A percentile compares a stretch with the other conserved stretches of the same genome.
phyloP scores from a whole-genome alignment of 2,329 filamentous ascomycete genomes.

The Coniosporium tulheliwenetii region DNA sequence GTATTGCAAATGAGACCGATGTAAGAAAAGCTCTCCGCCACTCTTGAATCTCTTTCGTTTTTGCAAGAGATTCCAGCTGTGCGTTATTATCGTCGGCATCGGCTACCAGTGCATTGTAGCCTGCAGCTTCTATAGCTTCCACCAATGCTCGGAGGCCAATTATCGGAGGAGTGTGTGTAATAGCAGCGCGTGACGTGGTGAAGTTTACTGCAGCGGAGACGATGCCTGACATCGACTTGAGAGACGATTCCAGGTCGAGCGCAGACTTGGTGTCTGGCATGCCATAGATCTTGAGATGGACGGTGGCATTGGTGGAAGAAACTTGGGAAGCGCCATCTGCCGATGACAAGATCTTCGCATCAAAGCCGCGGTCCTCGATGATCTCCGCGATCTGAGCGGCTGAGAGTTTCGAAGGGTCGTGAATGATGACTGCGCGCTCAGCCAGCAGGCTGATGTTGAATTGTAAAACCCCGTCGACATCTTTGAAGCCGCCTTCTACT shows the following conservation, averaged over 20 bases:
- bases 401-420: conserved; percentile 57
- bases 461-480: conserved; percentile 60
- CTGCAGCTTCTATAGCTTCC: conserved; percentile 62
- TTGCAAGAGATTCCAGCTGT: conserved; percentile 86
- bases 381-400: conserved; percentile 62
- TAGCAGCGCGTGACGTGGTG: conserved; percentile 54
- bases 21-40: conserved; percentile 72
- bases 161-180: conserved; percentile 55
- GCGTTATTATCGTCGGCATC: conserved; percentile 94
- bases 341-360: conserved; percentile 67
- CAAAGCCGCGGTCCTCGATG: conserved; percentile 84
- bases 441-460: conserved; percentile 94
- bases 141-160: conserved; percentile 73
- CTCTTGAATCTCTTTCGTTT: conserved; percentile 89
- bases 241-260: conserved; percentile 49
- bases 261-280: conserved; percentile 57
- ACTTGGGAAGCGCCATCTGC: conserved; percentile 42
- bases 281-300: conserved; percentile 77
- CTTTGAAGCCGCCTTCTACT: conserved; percentile 67
- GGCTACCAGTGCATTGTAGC: conserved; percentile 77
- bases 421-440: conserved; percentile 76
- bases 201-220: conserved; percentile 59
- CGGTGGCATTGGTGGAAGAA: conserved; percentile 40
- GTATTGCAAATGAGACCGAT: conserved; percentile 68
- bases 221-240: conserved; percentile 55